These are phyloP conservation scores for Candida odintsovae DNA, from an alignment of 805 yeast species.

Conservation along the genomic window DNA sequence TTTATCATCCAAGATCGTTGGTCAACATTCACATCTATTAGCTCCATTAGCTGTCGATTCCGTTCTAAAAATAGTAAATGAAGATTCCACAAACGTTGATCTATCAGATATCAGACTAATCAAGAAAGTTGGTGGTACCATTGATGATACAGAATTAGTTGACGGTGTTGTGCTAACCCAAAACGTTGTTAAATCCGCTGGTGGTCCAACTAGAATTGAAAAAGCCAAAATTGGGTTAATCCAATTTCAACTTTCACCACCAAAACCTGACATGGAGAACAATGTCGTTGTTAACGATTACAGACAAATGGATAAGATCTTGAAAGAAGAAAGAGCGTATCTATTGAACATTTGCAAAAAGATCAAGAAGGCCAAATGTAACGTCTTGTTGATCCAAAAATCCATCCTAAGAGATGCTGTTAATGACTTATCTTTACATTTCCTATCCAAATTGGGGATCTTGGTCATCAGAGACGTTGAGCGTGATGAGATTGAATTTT, in stretches of 20 bases:
- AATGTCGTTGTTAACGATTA: constrained; percentile 96
- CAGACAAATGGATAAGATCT: constrained; percentile 97
- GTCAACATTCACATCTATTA: constrained; percentile 79
- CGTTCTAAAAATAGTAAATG: constrained; percentile 70
- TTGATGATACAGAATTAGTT: constrained; percentile 89
- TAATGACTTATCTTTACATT: constrained; percentile 89
- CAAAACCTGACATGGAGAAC: constrained; percentile 94
- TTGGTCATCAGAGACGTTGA: constrained; percentile 95
- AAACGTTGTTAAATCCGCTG: constrained; percentile 81
- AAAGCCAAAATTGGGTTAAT: constrained; percentile 86
- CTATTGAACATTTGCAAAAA: constrained; percentile 91
- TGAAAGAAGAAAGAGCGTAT: constrained; percentile 96
- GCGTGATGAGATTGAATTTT: constrained; percentile 94
- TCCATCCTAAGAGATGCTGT: constrained; percentile 84
- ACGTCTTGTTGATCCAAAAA: constrained; percentile 83
- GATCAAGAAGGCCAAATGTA: constrained; percentile 95
- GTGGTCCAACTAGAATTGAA: constrained; percentile 92
- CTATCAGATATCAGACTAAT: constrained; percentile 81
- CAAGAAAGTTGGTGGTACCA: constrained; percentile 95
- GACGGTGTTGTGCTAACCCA: constrained; percentile 94
- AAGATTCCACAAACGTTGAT: constrained; percentile 65
- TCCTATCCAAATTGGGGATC: constrained; percentile 86
- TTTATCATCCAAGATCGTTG: constrained; percentile 88
- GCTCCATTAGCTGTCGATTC: constrained; percentile 95
- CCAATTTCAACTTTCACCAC: constrained; percentile 88